Percentiles rank a stretch among this genome's conserved stretches.
Evolutionary conservation across 129 eudicot species (phyloP).

Genomic region (Tanacetum coccineum): DNA sequence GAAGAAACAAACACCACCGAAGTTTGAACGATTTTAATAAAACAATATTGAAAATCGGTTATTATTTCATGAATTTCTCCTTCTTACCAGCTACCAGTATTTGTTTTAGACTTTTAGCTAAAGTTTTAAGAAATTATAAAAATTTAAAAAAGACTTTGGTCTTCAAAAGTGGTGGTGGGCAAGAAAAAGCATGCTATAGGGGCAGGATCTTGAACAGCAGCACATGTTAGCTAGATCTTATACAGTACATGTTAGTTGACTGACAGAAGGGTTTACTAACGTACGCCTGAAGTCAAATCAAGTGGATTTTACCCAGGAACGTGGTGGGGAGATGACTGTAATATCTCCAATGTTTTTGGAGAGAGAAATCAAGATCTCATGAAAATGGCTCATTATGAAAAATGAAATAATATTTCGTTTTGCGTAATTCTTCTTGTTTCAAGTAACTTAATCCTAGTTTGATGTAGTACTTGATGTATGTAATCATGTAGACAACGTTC

Average conservation of each 20-base stretch:
- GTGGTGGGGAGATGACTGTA: constrained; percentile 36
- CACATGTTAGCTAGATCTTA: constrained; percentile 37
- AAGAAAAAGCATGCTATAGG: neutral
- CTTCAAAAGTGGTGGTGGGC: too few species aligned
- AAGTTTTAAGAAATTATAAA: too few species aligned
- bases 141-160: too few species aligned
- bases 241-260: constrained; percentile 46
- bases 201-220: constrained; percentile 25
- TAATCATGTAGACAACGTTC: too few species aligned
- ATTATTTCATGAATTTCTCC: too few species aligned
- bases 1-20: too few species aligned
- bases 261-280: constrained; percentile 20
- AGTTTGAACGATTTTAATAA: too few species aligned
- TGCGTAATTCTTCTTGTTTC: too few species aligned
- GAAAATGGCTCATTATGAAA: constrained; percentile 29
- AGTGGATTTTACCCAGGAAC: constrained; percentile 32
- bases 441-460: too few species aligned
- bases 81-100: too few species aligned
- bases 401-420: neutral
- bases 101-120: neutral
- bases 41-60: too few species aligned
- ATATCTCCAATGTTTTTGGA: constrained; percentile 57
- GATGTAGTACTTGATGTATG: neutral
- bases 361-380: constrained; percentile 32
- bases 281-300: constrained; percentile 26